Evolutionary conservation across 306 rosid species (phyloP).

Genomic region (Fagus sylvatica): DNA sequence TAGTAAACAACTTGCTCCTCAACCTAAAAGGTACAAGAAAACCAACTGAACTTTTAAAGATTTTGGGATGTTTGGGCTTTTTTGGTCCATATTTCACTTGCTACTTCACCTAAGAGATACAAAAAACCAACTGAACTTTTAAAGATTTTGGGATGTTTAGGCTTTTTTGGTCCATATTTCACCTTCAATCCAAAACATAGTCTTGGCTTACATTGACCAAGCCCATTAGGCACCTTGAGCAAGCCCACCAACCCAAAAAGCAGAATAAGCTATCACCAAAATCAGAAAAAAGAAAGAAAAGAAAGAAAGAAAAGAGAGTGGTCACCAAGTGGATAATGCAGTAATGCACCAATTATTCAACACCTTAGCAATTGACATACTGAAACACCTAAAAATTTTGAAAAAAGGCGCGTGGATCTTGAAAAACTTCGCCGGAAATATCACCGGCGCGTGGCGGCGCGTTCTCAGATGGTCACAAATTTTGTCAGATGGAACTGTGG

Average conservation of each 20-base stretch:
- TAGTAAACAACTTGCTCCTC: too few species aligned
- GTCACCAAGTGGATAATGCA: constrained; percentile 24
- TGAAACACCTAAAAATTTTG: too few species aligned
- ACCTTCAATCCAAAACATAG: background rate
- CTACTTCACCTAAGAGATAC: too few species aligned
- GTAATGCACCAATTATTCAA: constrained; percentile 13
- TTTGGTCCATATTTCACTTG: background rate
- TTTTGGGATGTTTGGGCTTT: background rate
- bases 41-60: background rate
- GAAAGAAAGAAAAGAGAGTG: background rate
- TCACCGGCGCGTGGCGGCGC: too few species aligned
- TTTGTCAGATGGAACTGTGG: too few species aligned
- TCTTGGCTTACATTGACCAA: background rate
- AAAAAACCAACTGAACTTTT: background rate
- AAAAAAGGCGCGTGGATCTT: too few species aligned
- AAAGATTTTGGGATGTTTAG: background rate
- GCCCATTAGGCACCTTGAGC: background rate
- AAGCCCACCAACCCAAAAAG: background rate
- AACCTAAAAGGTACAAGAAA: too few species aligned
- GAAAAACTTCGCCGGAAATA: too few species aligned
- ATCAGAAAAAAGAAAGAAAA: background rate
- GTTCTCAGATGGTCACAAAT: too few species aligned
- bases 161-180: background rate
- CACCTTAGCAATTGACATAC: background rate
- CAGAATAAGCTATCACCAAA: background rate